Percentiles rank a stretch among this genome's conserved stretches.
phyloP scores from a whole-genome alignment of 2,329 filamentous ascomycete genomes.

The Penicillium corylophilum region DNA sequence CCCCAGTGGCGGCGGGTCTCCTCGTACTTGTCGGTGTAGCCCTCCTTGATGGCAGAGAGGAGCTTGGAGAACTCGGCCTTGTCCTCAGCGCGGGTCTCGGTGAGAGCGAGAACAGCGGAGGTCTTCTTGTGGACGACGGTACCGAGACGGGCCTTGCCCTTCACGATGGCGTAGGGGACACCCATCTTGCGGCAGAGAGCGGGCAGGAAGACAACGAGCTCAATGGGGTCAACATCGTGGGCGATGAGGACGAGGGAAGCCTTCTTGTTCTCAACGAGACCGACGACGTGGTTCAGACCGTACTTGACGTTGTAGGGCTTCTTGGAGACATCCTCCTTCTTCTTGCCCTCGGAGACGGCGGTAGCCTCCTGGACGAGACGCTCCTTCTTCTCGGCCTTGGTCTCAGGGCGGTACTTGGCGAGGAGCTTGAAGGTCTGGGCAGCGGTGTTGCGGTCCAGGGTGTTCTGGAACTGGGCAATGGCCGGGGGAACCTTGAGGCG shows the following conservation, averaged over 20 bases:
- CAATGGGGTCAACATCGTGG: slow-evolving; percentile 99
- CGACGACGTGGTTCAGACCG: slow-evolving; percentile 98
- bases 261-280: slow-evolving; percentile 99
- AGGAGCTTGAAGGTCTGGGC: slow-evolving; percentile 98
- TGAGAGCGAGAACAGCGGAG: slow-evolving; percentile 90
- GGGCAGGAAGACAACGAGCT: slow-evolving; percentile 98
- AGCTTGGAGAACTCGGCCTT: slow-evolving; percentile 98
- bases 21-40: slow-evolving; percentile 95
- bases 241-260: slow-evolving; percentile 95
- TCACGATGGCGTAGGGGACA: slow-evolving; percentile 97
- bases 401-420: slow-evolving; percentile 99
- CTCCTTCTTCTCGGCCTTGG: slow-evolving; percentile 99
- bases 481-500: slow-evolving; percentile 97
- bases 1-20: slow-evolving; percentile 91
- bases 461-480: slow-evolving; percentile 96
- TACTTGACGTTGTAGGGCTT: slow-evolving; percentile 99
- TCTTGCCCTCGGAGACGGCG: slow-evolving; percentile 97
- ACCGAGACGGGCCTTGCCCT: slow-evolving; percentile 99
- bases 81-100: slow-evolving; percentile 96
- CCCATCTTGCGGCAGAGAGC: slow-evolving; percentile 99
- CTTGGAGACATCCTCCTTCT: slow-evolving; percentile 99
- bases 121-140: slow-evolving; percentile 99
- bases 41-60: slow-evolving; percentile 93
- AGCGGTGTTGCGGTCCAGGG: slow-evolving; percentile 94
- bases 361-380: slow-evolving; percentile 97